Evolutionary conservation across 208 protist species (phyloP), one percentile per base, ranked within the genome.

Genomic region (Blastocrithidia nonstop): DNA sequence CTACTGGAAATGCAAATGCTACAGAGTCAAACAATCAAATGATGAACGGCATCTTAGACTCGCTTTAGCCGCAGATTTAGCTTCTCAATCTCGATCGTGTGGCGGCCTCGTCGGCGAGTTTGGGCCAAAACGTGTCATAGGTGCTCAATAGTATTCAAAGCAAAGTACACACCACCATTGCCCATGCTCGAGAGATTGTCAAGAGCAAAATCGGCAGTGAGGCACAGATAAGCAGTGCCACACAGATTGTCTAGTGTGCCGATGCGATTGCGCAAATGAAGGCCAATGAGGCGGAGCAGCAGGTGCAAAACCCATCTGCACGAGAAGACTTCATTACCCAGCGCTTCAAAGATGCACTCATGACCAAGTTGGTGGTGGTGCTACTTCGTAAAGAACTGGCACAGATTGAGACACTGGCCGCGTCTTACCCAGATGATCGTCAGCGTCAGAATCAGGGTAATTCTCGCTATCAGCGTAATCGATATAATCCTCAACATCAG

Each of bases 291-390:
- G 62, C 69, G 52, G 59, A 68, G 52, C 54, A 59, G 6, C 61
- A 79, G 50, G 57, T 53, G 35, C 7, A 33, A 17, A 61, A 65
- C 50, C 53, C 55, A 42, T 49, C 56, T 17, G 62, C 49, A 36
- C 64, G 72, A 11, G 69, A 81, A 43, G 71, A 90, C 61, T 72
- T 80, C 54, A 71, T 69, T 54, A 78, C 65, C 6, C 58, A 82
- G 54, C 65, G 58, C 36, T 71, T 83, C 55, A 87, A 80, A 62
- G 75, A 90, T 42, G 72, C 76, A 4, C 68, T 90, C 17, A 87
- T 85, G 75, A 87, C 85, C 41, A 90, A 90, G 61, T 81, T 69
- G 29, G 59, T 70, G 15, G 55, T 60, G 0, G 54, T 50, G 1
- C 57, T 84, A 1, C 59, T 90, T 33, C 62, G 62, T 16, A 67